Conservation (phyloP, 2,329 filamentous ascomycete genomes). For the Fusarium agapanthi region DNA sequence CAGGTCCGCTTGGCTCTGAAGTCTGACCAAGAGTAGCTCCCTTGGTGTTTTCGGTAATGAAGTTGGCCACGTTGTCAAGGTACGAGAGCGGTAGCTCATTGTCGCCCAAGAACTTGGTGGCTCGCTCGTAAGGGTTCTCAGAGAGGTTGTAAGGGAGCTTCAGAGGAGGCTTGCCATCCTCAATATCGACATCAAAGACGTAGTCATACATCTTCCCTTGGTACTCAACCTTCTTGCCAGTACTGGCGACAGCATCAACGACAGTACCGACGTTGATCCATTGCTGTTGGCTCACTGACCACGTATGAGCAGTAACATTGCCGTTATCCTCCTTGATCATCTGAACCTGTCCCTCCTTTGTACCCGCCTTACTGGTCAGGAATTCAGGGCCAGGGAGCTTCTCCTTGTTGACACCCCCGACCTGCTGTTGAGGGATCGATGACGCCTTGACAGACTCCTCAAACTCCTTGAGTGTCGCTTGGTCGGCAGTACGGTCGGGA, state of each 20-base stretch:
- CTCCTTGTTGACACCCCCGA: constrained; percentile 88
- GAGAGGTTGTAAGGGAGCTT: constrained; percentile 95
- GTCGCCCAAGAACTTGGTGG: constrained; percentile 87
- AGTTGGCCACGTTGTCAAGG: constrained; percentile 90
- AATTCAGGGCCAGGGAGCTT: constrained; percentile 90
- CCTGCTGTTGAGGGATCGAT: constrained; percentile 86
- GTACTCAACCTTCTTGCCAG: constrained; percentile 78
- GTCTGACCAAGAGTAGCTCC: constrained; percentile 81
- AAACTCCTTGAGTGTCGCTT: constrained; percentile 75
- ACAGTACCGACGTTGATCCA: constrained; percentile 96
- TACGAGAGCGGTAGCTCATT: constrained; percentile 90
- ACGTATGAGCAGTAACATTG: constrained; percentile 85
- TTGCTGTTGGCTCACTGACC: constrained; percentile 75
- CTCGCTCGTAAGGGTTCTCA: constrained; percentile 91
- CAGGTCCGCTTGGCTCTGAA: constrained; percentile 61
- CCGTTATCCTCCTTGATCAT: constrained; percentile 88
- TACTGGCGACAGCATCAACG: constrained; percentile 86
- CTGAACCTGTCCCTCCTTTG: constrained; percentile 95
- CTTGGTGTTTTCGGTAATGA: constrained; percentile 89
- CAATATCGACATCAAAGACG: constrained; percentile 95
- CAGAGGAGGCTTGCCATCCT: constrained; percentile 89
- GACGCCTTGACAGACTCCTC: constrained; percentile 84
- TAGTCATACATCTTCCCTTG: constrained; percentile 92
- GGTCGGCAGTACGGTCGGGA: constrained; percentile 72
- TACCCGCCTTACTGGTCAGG: constrained; percentile 80